Base-by-base conservation (phyloP, 257 asterid genomes). In the Capsicum chinense region DNA sequence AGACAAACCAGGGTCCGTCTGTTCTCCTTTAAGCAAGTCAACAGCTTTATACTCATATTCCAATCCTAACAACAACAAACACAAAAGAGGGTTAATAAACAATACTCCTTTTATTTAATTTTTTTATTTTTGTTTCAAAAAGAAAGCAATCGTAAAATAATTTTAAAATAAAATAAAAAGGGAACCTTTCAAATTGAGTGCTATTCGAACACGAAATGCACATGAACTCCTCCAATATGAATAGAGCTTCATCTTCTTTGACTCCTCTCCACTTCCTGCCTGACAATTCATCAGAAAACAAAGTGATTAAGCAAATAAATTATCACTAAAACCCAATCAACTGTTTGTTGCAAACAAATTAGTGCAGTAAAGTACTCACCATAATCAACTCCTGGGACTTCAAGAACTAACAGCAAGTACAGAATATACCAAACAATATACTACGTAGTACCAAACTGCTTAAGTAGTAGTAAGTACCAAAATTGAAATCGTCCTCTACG, bases 151-250 rank as follows among this genome's bases (percentile, higher is more conserved):
- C 9, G 2, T 35, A 52, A 37, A 21, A 47, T 39, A 4, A 6
- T 2, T 11, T 26, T 26, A 21, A 7, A 1, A 56, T 6, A 21
- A 21, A 21, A 21, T 21, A 21, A 21, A 21, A 21, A 21, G 0
- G 0, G 21, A 64, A 92, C 98, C 92, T 92, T 94, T 94, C 83
- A 94, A 87, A 69, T 89, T 90, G 87, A 94, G 97, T 82, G 97
- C 98, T 52, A 93, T 92, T 16, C 95, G 94, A 9, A 93, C 94
- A 21, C 97, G 97, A 81, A 84, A 87, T 86, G 98, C 93, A 83
- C 98, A 93, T 87, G 97, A 89, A 85, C 98, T 94, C 88, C 92
- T 89, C 97, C 97, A 92, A 70, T 91, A 88, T 14, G 97, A 93
- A 80, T 89, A 94, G 62, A 94, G 97, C 88, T 92, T 92, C 91